Evolutionary conservation across 139 green algal genomes (phyloP).

Genomic region (Chlorella vulgaris): DNA sequence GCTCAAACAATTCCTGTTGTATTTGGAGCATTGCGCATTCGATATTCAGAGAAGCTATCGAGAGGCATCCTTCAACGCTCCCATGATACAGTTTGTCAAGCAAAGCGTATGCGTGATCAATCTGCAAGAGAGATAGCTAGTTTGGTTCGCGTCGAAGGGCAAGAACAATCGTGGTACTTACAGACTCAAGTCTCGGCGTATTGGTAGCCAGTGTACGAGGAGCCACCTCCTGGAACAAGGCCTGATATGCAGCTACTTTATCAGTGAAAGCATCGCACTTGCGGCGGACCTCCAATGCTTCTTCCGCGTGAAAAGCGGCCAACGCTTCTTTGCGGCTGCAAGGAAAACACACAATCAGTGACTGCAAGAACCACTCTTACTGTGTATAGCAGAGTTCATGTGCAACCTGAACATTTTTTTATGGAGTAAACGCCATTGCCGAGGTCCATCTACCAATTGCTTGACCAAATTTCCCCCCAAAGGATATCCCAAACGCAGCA

Average conservation of each 20-base stretch:
- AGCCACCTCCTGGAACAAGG: conserved; percentile 80
- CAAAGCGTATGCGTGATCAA: no score
- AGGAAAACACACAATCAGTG: neutral
- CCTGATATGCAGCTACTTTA: conserved; percentile 79
- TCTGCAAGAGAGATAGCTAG: no score
- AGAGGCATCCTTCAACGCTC: conserved; percentile 64
- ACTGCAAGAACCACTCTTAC: no score
- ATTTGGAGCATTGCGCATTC: conserved; percentile 83
- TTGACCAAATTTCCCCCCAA: conserved; percentile 57
- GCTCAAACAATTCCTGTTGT: conserved; percentile 91
- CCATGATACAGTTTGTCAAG: conserved; percentile 81
- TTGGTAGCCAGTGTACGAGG: conserved; percentile 64
- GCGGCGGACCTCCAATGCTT: conserved; percentile 49
- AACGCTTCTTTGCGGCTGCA: conserved; percentile 20
- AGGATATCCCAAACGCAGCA: conserved; percentile 72
- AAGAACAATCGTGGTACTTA: conserved; percentile 59
- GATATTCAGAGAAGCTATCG: conserved; percentile 66
- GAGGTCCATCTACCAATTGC: conserved; percentile 71
- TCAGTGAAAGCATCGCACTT: conserved; percentile 81
- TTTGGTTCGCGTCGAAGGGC: no score
- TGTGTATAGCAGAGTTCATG: neutral
- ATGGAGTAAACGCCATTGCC: conserved; percentile 71
- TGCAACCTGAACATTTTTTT: conserved; percentile 80
- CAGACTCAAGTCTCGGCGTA: conserved; percentile 66
- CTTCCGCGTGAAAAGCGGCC: conserved; percentile 17